Evolutionary conservation across 352 stramenopile genomes (phyloP).

Genomic region (Phytophthora fragariaefolia): DNA sequence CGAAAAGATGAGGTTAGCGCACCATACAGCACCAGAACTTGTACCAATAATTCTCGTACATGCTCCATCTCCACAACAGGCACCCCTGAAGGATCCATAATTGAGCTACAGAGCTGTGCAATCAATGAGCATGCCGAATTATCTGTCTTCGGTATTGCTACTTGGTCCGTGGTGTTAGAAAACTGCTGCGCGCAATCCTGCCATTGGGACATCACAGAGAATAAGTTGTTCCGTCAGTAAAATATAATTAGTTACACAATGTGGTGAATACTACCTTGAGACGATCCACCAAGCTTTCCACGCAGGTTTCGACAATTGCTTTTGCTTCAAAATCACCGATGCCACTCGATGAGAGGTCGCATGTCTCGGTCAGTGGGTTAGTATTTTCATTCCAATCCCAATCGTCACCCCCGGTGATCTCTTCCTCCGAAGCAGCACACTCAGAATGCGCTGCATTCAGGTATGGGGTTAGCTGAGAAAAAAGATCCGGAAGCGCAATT

Average conservation of each 20-base stretch:
- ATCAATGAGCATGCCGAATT: slow-evolving; percentile 43
- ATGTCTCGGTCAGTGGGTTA: slow-evolving; percentile 23
- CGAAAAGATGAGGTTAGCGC: slow-evolving; percentile 2
- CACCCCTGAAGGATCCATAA: slow-evolving; percentile 38
- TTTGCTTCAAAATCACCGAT: slow-evolving; percentile 41
- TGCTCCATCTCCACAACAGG: slow-evolving; percentile 54
- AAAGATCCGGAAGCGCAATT: slow-evolving; percentile 42
- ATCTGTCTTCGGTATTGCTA: slow-evolving; percentile 17
- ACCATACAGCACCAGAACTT: not conserved
- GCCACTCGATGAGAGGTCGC: not conserved
- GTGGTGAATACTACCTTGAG: slow-evolving; percentile 72
- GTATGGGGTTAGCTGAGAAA: slow-evolving; percentile 39
- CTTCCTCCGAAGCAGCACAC: slow-evolving; percentile 13
- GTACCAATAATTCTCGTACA: no score
- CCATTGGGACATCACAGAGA: not conserved
- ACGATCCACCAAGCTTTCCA: slow-evolving; percentile 47
- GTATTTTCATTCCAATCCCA: slow-evolving; percentile 71
- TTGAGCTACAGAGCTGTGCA: slow-evolving; percentile 52
- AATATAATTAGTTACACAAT: no score
- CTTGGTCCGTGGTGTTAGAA: slow-evolving; percentile 42
- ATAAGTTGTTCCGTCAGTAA: slow-evolving; percentile 12
- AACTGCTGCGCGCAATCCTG: slow-evolving; percentile 77
- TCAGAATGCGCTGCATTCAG: slow-evolving; percentile 11
- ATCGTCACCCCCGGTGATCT: slow-evolving; percentile 53
- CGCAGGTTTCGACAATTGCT: slow-evolving; percentile 47